These are phyloP conservation scores for Zygosaccharomyces pseudobailii DNA, from an alignment of 1,139 yeast genomes.

Conservation along the genomic window DNA sequence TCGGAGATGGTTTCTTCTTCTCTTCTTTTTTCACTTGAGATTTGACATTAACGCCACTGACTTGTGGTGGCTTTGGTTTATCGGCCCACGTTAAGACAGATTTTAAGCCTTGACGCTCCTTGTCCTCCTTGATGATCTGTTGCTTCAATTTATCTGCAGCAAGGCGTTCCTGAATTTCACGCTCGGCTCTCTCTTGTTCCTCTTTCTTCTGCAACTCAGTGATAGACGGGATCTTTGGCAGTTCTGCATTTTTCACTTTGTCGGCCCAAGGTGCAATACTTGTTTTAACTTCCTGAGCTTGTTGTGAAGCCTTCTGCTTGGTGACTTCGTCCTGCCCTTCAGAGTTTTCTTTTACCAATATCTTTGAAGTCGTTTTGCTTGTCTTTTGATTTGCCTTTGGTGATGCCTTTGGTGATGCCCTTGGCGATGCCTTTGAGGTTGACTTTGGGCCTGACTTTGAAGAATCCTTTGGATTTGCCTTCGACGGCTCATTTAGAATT, in stretches of 20 bases:
- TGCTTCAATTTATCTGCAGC: constrained; percentile 22
- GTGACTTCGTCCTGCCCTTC: constrained; percentile 8
- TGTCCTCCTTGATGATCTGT: constrained; percentile 23
- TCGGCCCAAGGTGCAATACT: constrained; percentile 44
- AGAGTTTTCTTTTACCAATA: constrained; percentile 6
- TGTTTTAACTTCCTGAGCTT: constrained; percentile 11
- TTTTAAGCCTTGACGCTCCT: constrained; percentile 19
- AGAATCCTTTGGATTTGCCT: not conserved
- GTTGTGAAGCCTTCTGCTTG: constrained; percentile 10
- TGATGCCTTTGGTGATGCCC: not conserved
- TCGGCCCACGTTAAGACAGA: constrained; percentile 32
- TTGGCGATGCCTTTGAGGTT: not conserved
- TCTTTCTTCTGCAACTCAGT: constrained; percentile 21
- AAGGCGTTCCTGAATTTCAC: constrained; percentile 18
- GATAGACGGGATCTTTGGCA: constrained; percentile 16
- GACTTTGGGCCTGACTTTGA: not conserved
- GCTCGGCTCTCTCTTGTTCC: constrained; percentile 21
- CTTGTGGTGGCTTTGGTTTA: constrained; percentile 17
- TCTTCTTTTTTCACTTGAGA: constrained; percentile 14
- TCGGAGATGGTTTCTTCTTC: not conserved
- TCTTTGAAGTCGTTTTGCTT: constrained; percentile 3
- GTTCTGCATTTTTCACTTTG: constrained; percentile 30
- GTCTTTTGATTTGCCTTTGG: not conserved
- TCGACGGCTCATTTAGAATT: not conserved
- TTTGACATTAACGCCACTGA: constrained; percentile 18